Base-by-base conservation (phyloP, 352 stramenopile genomes). In the Thalassiosira sp. region DNA sequence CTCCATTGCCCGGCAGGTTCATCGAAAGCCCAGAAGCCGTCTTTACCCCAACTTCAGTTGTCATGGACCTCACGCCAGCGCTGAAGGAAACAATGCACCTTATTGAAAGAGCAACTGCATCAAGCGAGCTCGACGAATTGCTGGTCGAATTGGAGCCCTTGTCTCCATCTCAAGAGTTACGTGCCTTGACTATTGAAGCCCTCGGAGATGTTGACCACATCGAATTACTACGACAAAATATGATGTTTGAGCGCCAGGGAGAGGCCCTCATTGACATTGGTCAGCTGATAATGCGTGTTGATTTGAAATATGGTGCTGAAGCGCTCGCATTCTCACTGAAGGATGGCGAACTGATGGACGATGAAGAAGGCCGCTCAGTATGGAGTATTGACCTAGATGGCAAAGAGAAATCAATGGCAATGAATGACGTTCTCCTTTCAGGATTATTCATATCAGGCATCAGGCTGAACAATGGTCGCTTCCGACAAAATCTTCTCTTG, bases 41-140 rank as follows among this genome's bases (percentile, higher is more conserved):
- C 24, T 67, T 67, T 20, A 57, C 18, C 0, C 42, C 58, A 24
- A 56, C 25, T 24, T 67, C 42, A 6, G 28, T 67, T 54, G 42
- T 24, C 7, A 46, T 67, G 5, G 1, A 8, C 24, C 3, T 67
- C 5, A 67, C 58, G 15, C 22, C 37, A 43, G 11, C 7, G 8
- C 3, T 67, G 1, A 57, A 25, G 2, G 25, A 67, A 22, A 67
- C 42, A 6, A 40, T 67, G 15, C 1, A 28, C 13, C 7, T 57
- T 20, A 33, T 57, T 18, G 43, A 24, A 25, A 8, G 46, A 42
- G 13, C 6, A 11, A 42, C 10, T 40, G 31, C 58, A 25, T 40
- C 58, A 28, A 27, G 28, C 15, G 27, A 11, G n/a, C 10, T 5
- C 5, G 33, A 18, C 11, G 5, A 3, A 35, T n/a, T n/a, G n/a